phyloP scores from a whole-genome alignment of 257 asterid species.

The Prunella vulgaris region DNA sequence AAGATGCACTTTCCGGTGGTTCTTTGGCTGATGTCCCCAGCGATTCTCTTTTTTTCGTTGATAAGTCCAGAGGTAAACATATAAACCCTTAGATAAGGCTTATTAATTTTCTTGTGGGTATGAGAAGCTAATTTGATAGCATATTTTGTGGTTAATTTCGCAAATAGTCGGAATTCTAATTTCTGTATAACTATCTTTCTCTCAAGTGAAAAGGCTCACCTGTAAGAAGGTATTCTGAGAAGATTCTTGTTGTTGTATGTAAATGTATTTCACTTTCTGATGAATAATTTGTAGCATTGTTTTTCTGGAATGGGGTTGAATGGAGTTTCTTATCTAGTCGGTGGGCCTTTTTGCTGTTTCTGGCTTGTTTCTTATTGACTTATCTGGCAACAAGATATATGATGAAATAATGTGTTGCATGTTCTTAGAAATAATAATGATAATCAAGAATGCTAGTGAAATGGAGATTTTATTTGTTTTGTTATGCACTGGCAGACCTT shows the following conservation, averaged over 20 bases:
- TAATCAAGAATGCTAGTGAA: background rate
- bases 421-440: background rate
- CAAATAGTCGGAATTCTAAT: background rate
- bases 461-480: background rate
- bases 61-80: constrained; percentile 69
- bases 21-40: constrained; percentile 70
- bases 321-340: background rate
- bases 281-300: background rate
- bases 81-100: background rate
- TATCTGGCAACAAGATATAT: background rate
- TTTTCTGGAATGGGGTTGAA: background rate
- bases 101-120: too few relatives aligned
- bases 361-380: background rate
- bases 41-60: constrained; percentile 69
- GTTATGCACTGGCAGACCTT: constrained; percentile 49
- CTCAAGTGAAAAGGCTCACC: background rate
- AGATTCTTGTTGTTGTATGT: background rate
- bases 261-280: background rate
- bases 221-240: background rate
- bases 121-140: background rate
- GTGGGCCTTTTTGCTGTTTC: background rate
- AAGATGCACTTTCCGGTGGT: constrained; percentile 94
- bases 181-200: background rate
- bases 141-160: background rate
- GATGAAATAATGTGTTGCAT: background rate